These are phyloP conservation scores for Clonostachys sp. DNA, from an alignment of 2,329 filamentous ascomycete species.

Conservation along the genomic window DNA sequence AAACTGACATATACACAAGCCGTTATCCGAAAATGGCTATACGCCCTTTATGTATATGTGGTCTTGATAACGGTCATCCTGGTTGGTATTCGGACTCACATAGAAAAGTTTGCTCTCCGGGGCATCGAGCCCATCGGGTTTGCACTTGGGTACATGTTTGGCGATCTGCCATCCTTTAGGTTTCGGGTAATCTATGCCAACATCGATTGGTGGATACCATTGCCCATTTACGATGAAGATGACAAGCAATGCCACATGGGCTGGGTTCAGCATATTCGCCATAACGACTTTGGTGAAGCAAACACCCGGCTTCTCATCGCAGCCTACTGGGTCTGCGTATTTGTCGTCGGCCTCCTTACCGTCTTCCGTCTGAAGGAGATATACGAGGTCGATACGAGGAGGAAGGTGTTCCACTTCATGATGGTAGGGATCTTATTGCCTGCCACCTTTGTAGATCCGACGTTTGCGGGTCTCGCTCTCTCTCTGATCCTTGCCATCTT, in stretches of 20 bases:
- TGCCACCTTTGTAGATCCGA: slow-evolving; percentile 79
- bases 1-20: slow-evolving; percentile 79
- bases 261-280: slow-evolving; percentile 63
- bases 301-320: slow-evolving; percentile 77
- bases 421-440: slow-evolving; percentile 96
- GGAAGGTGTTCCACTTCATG: slow-evolving; percentile 97
- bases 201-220: slow-evolving; percentile 69
- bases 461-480: slow-evolving; percentile 78
- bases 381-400: slow-evolving; percentile 89
- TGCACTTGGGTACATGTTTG: slow-evolving; percentile 86
- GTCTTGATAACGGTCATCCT: slow-evolving; percentile 64
- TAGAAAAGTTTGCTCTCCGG: slow-evolving; percentile 61
- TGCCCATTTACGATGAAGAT: slow-evolving; percentile 33
- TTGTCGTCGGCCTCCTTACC: slow-evolving; percentile 66
- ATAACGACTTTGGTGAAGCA: slow-evolving; percentile 63
- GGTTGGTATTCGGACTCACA: slow-evolving; percentile 65
- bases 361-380: slow-evolving; percentile 71
- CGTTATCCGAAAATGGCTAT: slow-evolving; percentile 72
- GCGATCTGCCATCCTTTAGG: slow-evolving; percentile 68
- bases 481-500: slow-evolving; percentile 77
- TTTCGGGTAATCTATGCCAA: slow-evolving; percentile 65
- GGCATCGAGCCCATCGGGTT: slow-evolving; percentile 83
- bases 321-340: slow-evolving; percentile 67
- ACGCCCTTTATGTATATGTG: slow-evolving; percentile 74
- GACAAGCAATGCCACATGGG: slow-evolving; percentile 37